These are phyloP conservation scores for Elsinoe batatas DNA, from an alignment of 2,329 filamentous ascomycete species.

Conservation along the genomic window DNA sequence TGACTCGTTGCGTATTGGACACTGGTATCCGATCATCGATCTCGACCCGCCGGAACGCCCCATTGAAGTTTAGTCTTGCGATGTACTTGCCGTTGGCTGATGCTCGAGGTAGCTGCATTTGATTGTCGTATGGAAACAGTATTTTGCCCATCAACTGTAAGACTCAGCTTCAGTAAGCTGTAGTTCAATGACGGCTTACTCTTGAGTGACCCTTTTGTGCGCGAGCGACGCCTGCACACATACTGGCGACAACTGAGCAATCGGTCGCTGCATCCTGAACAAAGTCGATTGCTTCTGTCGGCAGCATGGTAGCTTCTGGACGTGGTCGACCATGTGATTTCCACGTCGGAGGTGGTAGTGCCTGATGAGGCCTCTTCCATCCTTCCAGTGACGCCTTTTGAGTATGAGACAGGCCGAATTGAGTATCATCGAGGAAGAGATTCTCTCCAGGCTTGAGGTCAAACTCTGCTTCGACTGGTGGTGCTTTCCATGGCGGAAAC, in stretches of 20 bases:
- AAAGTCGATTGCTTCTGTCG: constrained; percentile 58
- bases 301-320: constrained; percentile 45
- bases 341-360: constrained; percentile 43
- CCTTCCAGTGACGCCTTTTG: constrained; percentile 69
- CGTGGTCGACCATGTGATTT: constrained; percentile 15
- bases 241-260: constrained; percentile 91
- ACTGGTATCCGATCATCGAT: constrained; percentile 82
- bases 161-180: not conserved
- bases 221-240: constrained; percentile 70
- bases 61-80: constrained; percentile 90
- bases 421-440: constrained; percentile 51
- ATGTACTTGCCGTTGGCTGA: constrained; percentile 84
- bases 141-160: constrained; percentile 57
- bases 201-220: constrained; percentile 58
- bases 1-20: constrained; percentile 61
- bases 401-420: constrained; percentile 61
- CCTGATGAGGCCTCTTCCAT: constrained; percentile 69
- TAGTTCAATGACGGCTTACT: constrained; percentile 36
- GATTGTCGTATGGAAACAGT: constrained; percentile 64
- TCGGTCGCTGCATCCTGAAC: constrained; percentile 94
- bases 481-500: constrained; percentile 74
- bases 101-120: constrained; percentile 46
- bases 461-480: constrained; percentile 55
- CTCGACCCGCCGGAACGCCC: constrained; percentile 74
- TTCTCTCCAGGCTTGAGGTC: constrained; percentile 37